Evolutionary conservation across 306 rosid species (phyloP).

Genomic region (Neltuma alba): DNA sequence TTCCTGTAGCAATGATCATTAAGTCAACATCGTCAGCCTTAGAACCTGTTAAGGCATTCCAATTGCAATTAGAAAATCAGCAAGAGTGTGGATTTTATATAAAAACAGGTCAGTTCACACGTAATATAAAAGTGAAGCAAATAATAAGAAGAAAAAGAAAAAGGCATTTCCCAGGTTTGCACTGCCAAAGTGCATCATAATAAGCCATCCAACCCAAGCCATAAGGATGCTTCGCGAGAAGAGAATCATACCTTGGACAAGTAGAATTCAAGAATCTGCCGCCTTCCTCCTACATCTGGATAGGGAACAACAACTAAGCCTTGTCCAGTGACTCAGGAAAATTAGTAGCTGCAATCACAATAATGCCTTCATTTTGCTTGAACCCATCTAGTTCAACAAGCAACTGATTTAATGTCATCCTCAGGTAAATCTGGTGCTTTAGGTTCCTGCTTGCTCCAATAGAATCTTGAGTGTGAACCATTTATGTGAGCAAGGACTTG

Average conservation of each 20-base stretch:
- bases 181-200: background rate
- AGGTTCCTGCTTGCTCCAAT: too few species aligned
- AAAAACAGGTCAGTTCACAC: background rate
- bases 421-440: conserved; percentile 77
- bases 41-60: conserved; percentile 47
- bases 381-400: conserved; percentile 94
- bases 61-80: conserved; percentile 13
- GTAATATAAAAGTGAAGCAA: background rate
- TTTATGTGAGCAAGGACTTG: background rate
- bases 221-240: background rate
- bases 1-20: conserved; percentile 77
- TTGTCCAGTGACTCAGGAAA: too few species aligned
- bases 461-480: background rate
- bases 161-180: background rate
- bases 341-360: too few species aligned
- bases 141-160: background rate
- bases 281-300: conserved; percentile 95
- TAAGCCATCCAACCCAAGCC: conserved; percentile 13
- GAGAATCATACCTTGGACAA: conserved; percentile 72
- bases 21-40: conserved; percentile 79
- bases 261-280: conserved; percentile 84
- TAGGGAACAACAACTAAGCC: conserved; percentile 86
- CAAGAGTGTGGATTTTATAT: background rate
- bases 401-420: conserved; percentile 89
- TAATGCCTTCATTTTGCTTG: conserved; percentile 93